Evolutionary conservation across 177 flowering plant species (phyloP), one percentile per base, ranked within the genome.

Genomic region (Vitis hybrid): DNA sequence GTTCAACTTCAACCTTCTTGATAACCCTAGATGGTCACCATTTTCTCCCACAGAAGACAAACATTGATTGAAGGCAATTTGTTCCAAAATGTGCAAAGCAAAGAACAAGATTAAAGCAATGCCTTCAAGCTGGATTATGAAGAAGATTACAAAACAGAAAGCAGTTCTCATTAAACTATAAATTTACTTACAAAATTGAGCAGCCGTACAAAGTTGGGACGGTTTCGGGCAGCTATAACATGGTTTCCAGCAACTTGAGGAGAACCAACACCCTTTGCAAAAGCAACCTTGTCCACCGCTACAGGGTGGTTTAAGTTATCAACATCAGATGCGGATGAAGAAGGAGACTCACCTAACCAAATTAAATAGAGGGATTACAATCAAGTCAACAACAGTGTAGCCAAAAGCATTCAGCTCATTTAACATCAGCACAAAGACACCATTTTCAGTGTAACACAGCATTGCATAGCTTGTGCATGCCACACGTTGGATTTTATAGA

Each of bases 111-210:
- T 39, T 39, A 39, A 39, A 39, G 45, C 9, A 39, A 26, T 39
- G 4, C 7, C 45, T 39, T 4, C 45, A 39, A 39, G 6, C 45
- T 6, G 45, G 45, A 39, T 7, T 39, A 7, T 39, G 45, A 39
- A 39, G 6, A 39, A 39, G 45, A 39, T 39, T 39, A 26, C 8
- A 39, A 9, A 1, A 60, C 34, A 30, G 30, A 26, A 26, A 8
- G 17, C 18, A 30, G 48, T 15, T 64, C 26, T 55, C 51, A 55
- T 11, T 23, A 51, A 56, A 15, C 23, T 11, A 52, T 23, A 39
- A 74, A 23, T 68, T 71, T 54, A 85, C 99, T 93, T 84, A 96
- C 99, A 81, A 80, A 91, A 71, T 78, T 78, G 64, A 93, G 89
- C 73, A 93, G 63, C 73, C 98, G 84, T 72, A 69, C 56, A 76